Base-by-base conservation (phyloP, 139 green algal species). In the Deuterostichococcus epilithicus region DNA sequence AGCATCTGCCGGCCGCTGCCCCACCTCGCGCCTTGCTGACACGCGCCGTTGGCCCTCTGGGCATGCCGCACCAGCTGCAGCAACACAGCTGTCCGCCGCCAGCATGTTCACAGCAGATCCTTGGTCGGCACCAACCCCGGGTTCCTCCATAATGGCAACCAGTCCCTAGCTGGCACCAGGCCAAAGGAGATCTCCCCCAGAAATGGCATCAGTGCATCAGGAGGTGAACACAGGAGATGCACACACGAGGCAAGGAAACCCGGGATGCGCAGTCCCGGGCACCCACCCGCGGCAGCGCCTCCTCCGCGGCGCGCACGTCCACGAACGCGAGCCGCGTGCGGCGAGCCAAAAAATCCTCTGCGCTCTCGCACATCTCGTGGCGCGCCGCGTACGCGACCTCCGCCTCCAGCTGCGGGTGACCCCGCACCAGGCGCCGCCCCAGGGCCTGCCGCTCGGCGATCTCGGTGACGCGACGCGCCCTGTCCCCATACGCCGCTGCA, bases 311-410 rank as follows among this genome's bases (percentile, higher is more conserved):
- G 30, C 76, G 37, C 1, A 85, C 87, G 73, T 99, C 96, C 59
- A 99, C 78, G 85, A 99, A 99, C 0, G 94, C 94, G 13, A 99
- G 86, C 25, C 96, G 90, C 0, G 92, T 97, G 45, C 96, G 84
- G 3, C 95, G 83, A 0, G 89, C 88, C 20, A 99, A 70, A 80
- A 99, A 99, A 83, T 99, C 96, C 58, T 93, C 88, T 33, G 94
- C 86, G 10, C 87, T 94, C 77, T 90, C 79, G 82, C 95, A 98
- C 73, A 91, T 95, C 88, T 99, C 95, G 68, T 96, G 39, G 22
- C 85, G 84, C 39, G 81, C 68, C 25, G 82, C 82, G 47, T 92
- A 92, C 30, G 90, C 36, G 33, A 97, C 96, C 89, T 99, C 96
- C 5, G 96, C 96, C 85, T 99, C 93, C 15, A 99, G 76, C 44